Conservation (phyloP, 352 stramenopile genomes). For the Lagenidium sp. region DNA sequence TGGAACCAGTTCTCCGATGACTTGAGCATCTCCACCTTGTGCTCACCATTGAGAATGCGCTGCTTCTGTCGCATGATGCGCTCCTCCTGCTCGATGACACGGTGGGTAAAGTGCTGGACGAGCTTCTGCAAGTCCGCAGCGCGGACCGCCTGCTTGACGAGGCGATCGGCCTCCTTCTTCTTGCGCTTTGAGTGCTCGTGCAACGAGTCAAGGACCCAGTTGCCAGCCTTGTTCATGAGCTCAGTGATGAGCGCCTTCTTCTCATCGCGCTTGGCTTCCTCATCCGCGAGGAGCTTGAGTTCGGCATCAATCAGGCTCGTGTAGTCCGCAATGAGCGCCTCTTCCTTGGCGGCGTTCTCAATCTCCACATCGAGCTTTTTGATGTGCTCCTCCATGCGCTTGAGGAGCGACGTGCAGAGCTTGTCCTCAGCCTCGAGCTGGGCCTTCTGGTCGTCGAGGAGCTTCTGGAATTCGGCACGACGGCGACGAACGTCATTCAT, state of each 20-base stretch:
- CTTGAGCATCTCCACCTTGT: constrained; percentile 90
- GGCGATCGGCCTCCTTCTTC: constrained; percentile 78
- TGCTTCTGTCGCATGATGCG: constrained; percentile 88
- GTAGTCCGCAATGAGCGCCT: constrained; percentile 69
- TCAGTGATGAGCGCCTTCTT: constrained; percentile 84
- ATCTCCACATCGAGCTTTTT: constrained; percentile 71
- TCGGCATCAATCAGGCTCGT: constrained; percentile 59
- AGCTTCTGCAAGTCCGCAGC: constrained; percentile 80
- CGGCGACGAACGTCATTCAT: constrained; percentile 83
- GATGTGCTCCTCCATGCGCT: constrained; percentile 82
- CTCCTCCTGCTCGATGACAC: constrained; percentile 85
- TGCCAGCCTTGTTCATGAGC: constrained; percentile 81
- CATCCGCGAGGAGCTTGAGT: constrained; percentile 65
- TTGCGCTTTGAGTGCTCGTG: constrained; percentile 83
- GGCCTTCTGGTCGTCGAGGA: constrained; percentile 63
- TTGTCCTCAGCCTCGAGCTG: constrained; percentile 75
- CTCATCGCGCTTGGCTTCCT: constrained; percentile 81
- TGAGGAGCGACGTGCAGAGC: constrained; percentile 66
- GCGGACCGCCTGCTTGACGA: constrained; percentile 77
- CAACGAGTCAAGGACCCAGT: constrained; percentile 78
- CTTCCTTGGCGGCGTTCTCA: constrained; percentile 56
- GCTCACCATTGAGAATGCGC: constrained; percentile 81
- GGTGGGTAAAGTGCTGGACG: constrained; percentile 85
- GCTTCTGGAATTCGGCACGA: constrained; percentile 76
- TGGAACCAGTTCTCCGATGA: constrained; percentile 86